phyloP scores from a whole-genome alignment of 768 basidiomycete genomes.

The Collybiopsis luxurians region DNA sequence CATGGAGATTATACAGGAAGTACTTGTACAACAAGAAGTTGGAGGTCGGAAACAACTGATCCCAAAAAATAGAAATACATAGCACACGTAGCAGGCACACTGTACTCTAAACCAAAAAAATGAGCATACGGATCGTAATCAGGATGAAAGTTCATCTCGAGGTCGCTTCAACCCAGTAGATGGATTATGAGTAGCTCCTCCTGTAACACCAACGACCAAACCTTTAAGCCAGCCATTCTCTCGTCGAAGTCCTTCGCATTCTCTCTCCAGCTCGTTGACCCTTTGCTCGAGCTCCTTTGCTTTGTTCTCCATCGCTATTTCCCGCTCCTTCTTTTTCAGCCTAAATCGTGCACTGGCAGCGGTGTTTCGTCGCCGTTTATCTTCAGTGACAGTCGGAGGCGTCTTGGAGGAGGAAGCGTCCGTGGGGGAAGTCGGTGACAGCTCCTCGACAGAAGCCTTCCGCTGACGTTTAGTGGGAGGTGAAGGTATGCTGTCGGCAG shows the following conservation, averaged over 20 bases:
- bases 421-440: too few relatives aligned
- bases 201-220: conserved; percentile 84
- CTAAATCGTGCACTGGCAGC: conserved; percentile 92
- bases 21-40: too few relatives aligned
- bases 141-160: neutral
- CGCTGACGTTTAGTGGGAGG: conserved; percentile 54
- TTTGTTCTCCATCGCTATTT: conserved; percentile 81
- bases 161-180: neutral
- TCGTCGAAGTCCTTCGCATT: conserved; percentile 82
- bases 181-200: conserved; percentile 49
- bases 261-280: conserved; percentile 82
- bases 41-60: too few relatives aligned
- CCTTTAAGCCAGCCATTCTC: conserved; percentile 95
- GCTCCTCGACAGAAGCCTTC: conserved; percentile 40
- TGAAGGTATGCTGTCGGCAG: conserved; percentile 15
- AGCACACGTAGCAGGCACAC: too few relatives aligned
- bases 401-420: conserved; percentile 24
- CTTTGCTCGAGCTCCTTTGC: conserved; percentile 82
- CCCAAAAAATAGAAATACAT: too few relatives aligned
- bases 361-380: conserved; percentile 92
- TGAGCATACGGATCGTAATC: neutral
- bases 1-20: too few relatives aligned
- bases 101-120: too few relatives aligned
- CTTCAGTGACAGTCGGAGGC: conserved; percentile 61
- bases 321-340: conserved; percentile 94